These are phyloP conservation scores for Leccinum longicurvipes DNA, from an alignment of 768 basidiomycete genomes.

Conservation along the genomic window DNA sequence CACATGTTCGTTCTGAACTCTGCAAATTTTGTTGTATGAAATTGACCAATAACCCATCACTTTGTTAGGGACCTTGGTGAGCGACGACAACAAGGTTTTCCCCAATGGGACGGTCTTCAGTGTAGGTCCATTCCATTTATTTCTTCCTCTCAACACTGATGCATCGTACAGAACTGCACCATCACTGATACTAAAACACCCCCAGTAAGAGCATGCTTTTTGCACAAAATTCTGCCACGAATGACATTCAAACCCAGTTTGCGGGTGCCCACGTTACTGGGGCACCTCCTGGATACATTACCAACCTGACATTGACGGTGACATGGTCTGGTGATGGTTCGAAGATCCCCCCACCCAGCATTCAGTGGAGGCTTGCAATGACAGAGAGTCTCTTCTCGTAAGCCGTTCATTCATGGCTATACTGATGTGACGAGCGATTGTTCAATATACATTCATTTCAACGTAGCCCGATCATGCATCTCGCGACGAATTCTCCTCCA, in stretches of 20 bases:
- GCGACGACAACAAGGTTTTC: conserved; percentile 5
- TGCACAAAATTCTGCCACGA: background rate
- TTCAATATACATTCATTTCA: background rate
- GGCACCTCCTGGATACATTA: background rate
- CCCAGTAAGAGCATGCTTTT: background rate
- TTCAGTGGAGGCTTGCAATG: background rate
- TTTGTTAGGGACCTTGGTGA: conserved; percentile 1
- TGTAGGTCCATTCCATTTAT: background rate
- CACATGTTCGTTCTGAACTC: conserved; percentile 1
- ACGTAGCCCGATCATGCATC: background rate
- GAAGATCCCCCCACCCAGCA: background rate
- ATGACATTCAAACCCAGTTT: background rate
- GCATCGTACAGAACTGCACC: background rate
- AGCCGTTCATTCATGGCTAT: background rate
- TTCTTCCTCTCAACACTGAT: background rate
- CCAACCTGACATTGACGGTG: background rate
- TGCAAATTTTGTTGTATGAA: background rate
- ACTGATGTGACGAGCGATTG: background rate
- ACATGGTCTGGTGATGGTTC: background rate
- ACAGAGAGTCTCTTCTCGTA: background rate
- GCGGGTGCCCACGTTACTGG: conserved; percentile 1
- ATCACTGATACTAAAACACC: background rate
- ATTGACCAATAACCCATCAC: background rate
- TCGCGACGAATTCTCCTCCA: background rate
- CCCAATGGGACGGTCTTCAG: conserved; percentile 4